A percentile compares a stretch with the other conserved stretches of the same genome.
These are phyloP conservation scores for Lotmaria passim DNA, from an alignment of 208 protist species.

Conservation along the genomic window DNA sequence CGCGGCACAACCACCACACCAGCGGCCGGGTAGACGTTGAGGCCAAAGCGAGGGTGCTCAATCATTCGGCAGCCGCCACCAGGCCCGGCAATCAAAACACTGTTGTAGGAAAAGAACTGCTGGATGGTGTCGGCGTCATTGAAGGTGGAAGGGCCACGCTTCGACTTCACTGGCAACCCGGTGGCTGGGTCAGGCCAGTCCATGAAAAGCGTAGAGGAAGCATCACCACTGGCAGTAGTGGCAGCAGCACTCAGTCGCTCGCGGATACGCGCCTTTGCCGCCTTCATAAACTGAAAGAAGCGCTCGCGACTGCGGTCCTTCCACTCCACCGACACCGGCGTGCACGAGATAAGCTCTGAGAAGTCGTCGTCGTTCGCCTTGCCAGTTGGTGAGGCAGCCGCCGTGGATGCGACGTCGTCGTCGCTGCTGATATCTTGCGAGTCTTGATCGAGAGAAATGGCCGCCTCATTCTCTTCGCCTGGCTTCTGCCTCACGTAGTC, in stretches of 20 bases:
- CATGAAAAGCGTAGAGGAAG: slow-evolving; percentile 28
- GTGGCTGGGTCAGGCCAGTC: slow-evolving; percentile 64
- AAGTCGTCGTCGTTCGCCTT: slow-evolving; percentile 21
- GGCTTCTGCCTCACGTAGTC: slow-evolving; percentile 29
- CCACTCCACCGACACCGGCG: slow-evolving; percentile 35
- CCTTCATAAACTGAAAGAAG: slow-evolving; percentile 50
- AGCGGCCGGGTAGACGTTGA: slow-evolving; percentile 52
- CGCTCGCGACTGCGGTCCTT: slow-evolving; percentile 55
- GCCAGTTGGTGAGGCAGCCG: neutral
- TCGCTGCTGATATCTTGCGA: slow-evolving; percentile 34
- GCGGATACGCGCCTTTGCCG: slow-evolving; percentile 9
- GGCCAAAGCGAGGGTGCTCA: slow-evolving; percentile 45
- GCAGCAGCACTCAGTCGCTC: neutral
- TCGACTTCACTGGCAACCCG: slow-evolving; percentile 42
- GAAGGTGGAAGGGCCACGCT: slow-evolving; percentile 38
- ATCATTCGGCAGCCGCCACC: slow-evolving; percentile 65
- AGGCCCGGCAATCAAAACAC: slow-evolving; percentile 40
- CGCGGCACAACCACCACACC: slow-evolving; percentile 35
- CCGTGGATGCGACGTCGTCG: slow-evolving; percentile 7
- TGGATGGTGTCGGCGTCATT: slow-evolving; percentile 48
- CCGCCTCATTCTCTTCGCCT: slow-evolving; percentile 11
- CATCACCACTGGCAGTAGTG: too few species aligned
- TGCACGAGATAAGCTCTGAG: slow-evolving; percentile 44
- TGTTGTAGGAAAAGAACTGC: slow-evolving; percentile 51
- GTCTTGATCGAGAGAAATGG: neutral